Evolutionary conservation across 768 basidiomycete genomes (phyloP).

Genomic region (Exidia glandulosa): DNA sequence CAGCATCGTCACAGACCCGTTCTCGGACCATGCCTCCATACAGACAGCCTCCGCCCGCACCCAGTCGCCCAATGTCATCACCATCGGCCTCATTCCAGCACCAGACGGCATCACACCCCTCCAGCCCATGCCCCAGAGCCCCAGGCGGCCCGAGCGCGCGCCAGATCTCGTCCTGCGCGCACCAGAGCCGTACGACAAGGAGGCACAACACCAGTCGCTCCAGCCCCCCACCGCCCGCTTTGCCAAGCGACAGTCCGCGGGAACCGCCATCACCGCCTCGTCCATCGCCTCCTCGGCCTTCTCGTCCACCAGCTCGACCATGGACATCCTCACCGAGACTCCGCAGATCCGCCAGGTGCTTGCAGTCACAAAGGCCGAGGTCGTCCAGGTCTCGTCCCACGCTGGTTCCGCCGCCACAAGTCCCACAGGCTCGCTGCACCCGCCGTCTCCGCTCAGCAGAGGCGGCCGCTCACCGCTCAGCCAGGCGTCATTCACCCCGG

Average conservation of each 20-base stretch:
- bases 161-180: constrained; percentile 36
- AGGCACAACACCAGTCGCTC: constrained; percentile 33
- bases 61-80: constrained; percentile 76
- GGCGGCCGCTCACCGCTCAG: constrained; percentile 54
- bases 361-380: constrained; percentile 69
- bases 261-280: constrained; percentile 42
- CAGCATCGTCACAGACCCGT: constrained; percentile 42
- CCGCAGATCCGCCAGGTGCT: constrained; percentile 59
- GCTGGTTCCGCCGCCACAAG: neutral
- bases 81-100: constrained; percentile 68
- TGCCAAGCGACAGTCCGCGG: constrained; percentile 33
- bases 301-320: constrained; percentile 64
- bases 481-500: constrained; percentile 57
- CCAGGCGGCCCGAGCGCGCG: constrained; percentile 45
- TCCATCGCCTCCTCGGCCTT: constrained; percentile 58
- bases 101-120: constrained; percentile 22
- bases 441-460: no score
- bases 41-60: constrained; percentile 64
- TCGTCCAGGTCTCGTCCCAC: constrained; percentile 43
- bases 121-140: constrained; percentile 12
- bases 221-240: constrained; percentile 25
- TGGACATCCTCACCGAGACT: constrained; percentile 70
- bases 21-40: constrained; percentile 61
- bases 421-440: neutral
- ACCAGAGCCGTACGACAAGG: neutral